Percentiles rank a stretch among this genome's conserved stretches.
phyloP scores from a whole-genome alignment of 768 basidiomycete species.

The Mycena amicta region DNA sequence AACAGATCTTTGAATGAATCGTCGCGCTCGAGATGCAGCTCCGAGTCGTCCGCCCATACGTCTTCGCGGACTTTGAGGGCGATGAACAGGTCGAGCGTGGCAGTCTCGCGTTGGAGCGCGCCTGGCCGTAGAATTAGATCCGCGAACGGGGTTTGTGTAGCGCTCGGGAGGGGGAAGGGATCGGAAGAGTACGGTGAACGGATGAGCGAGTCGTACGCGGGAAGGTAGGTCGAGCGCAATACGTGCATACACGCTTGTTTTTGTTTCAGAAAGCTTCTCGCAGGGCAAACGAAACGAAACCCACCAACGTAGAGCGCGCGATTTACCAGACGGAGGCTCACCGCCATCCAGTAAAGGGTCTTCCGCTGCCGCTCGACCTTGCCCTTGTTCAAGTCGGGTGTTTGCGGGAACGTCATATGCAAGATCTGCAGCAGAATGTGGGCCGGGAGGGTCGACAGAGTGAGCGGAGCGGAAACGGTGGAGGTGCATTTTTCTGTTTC shows the following conservation, averaged over 20 bases:
- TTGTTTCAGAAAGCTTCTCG: too few relatives aligned
- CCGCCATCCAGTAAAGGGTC: conserved; percentile 72
- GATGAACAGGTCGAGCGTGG: conserved; percentile 77
- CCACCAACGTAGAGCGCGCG: conserved; percentile 68
- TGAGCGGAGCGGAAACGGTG: conserved; percentile 26
- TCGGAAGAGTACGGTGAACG: conserved; percentile 74
- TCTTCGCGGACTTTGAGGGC: conserved; percentile 81
- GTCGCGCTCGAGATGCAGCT: conserved; percentile 73
- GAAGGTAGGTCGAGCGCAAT: conserved; percentile 73
- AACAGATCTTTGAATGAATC: conserved; percentile 82
- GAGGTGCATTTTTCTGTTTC: conserved; percentile 19
- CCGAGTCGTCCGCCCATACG: conserved; percentile 71
- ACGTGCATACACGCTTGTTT: conserved; percentile 82
- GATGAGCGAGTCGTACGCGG: conserved; percentile 63
- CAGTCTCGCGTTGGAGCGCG: conserved; percentile 71
- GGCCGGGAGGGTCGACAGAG: conserved; percentile 47
- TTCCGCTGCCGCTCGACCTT: conserved; percentile 58
- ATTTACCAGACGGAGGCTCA: conserved; percentile 64
- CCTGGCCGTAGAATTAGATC: conserved; percentile 32
- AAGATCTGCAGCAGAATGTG: conserved; percentile 74
- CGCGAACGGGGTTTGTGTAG: conserved; percentile 27
- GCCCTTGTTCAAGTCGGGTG: conserved; percentile 38
- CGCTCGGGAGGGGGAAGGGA: conserved; percentile 63
- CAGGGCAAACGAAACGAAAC: too few relatives aligned
- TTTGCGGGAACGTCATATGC: conserved; percentile 61